Conservation (phyloP, 2,329 filamentous ascomycete species). For the Zymoseptoria crescenta region DNA sequence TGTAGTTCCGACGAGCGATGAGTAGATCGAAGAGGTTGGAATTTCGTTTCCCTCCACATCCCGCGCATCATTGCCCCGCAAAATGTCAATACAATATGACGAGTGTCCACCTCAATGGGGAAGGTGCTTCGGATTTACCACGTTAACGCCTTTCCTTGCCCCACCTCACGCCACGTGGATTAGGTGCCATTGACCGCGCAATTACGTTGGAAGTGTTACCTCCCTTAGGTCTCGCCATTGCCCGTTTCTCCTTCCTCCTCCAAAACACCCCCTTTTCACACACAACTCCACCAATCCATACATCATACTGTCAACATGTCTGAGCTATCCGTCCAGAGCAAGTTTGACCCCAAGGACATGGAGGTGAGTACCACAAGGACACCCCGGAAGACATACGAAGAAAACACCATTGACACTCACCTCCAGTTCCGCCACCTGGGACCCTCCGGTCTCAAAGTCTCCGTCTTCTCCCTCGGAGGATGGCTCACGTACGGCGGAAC, state of each 20-base stretch:
- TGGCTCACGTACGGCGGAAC: slow-evolving; percentile 43
- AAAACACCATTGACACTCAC: neutral
- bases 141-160: no score
- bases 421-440: slow-evolving; percentile 37
- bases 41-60: neutral
- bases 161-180: no score
- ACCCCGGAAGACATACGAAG: neutral
- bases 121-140: neutral
- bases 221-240: no score
- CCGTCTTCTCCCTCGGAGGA: slow-evolving; percentile 43
- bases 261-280: neutral
- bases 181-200: neutral
- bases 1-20: no score
- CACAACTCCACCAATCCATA: neutral
- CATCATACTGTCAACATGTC: slow-evolving; percentile 20
- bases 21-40: no score
- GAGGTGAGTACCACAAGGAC: neutral
- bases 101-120: neutral
- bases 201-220: no score
- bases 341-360: slow-evolving; percentile 46
- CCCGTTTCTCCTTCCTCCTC: neutral
- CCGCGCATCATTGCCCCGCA: neutral
- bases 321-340: slow-evolving; percentile 32
- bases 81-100: neutral
- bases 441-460: slow-evolving; percentile 43